Base-by-base conservation (phyloP, 805 yeast genomes). In the Lipomyces chichibuensis region DNA sequence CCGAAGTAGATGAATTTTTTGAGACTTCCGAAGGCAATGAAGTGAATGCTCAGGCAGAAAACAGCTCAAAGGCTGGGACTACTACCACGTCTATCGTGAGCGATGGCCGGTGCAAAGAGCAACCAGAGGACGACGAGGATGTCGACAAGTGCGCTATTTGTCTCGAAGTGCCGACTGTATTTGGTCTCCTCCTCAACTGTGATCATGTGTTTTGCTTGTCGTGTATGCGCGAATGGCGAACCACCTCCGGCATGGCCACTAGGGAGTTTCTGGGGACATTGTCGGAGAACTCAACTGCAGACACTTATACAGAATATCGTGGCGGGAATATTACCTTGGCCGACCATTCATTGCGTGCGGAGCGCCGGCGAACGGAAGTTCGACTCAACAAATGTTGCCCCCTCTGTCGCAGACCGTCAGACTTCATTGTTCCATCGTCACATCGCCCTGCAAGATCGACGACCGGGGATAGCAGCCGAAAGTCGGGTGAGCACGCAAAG, bases 201-300 rank as follows among this genome's bases (percentile, higher is more conserved):
- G 62, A 65, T 25, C 70, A 67, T 33, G 51, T 63, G 9, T 67
- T 65, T 39, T 67, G 70, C 29, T 33, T 67, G 8, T 32, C 39
- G 5, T 67, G 70, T 54, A 65, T 67, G 39, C 63, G 68, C 20
- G 20, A 43, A 43, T 67, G 70, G 70, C 53, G 70, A 2, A 25
- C 5, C 9, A 54, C 64, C n/a, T 17, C 52, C 3, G 60, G 60
- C 39, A 25, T 55, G 60, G 64, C 55, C 49, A 43, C 49, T 17
- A 23, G 49, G n/a, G 23, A 43, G 49, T 43, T 43, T 8, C 20
- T n/a, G 14, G 49, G 20, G 23, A 13, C 25, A 8, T 23, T 17
- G 6, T 17, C 23, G 23, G 11, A 43, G 20, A 7, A 17, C 23
- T 17, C 13, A 9, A 17, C 23, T 3, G 49, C 7, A 43, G 49